A percentile compares a stretch with the other conserved stretches of the same genome.
phyloP scores from a whole-genome alignment of 176 grass and related monocot species.

The Elymus sibiricus region DNA sequence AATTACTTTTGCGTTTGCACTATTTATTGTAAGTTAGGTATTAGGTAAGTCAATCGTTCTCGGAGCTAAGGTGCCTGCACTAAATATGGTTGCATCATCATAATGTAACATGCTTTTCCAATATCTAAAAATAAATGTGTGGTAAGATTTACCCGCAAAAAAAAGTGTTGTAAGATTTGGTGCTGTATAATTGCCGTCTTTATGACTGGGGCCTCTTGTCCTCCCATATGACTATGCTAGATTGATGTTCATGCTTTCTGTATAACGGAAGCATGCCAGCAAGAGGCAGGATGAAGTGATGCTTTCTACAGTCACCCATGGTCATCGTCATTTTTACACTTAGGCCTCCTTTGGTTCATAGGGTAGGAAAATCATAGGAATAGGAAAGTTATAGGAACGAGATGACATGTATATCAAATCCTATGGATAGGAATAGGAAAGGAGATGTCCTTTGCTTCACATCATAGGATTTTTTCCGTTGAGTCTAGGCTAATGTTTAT shows the following conservation, averaged over 20 bases:
- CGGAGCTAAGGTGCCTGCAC: slow-evolving; percentile 21
- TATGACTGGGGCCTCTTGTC: slow-evolving; percentile 9
- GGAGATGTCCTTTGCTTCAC: no score
- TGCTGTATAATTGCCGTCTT: background rate
- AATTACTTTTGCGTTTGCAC: slow-evolving; percentile 12
- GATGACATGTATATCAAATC: no score
- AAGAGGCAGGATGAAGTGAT: background rate
- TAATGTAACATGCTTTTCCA: slow-evolving; percentile 2
- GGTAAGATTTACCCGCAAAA: slow-evolving; percentile 30
- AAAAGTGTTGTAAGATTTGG: slow-evolving; percentile 25
- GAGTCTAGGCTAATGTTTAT: no score
- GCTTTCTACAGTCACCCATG: background rate
- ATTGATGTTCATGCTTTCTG: slow-evolving; percentile 1
- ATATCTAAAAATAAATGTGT: slow-evolving; percentile 16
- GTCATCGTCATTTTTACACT: background rate
- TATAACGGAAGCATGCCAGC: slow-evolving; percentile 14
- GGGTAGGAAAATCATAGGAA: no score
- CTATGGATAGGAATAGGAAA: no score
- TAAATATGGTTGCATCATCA: slow-evolving; percentile 20
- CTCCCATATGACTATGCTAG: background rate
- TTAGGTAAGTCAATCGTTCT: slow-evolving; percentile 32
- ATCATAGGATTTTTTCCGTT: no score
- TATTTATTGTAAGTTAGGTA: slow-evolving; percentile 35
- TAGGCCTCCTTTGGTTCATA: no score
- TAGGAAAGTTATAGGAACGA: no score